These are phyloP conservation scores for Glaciozyma martinii DNA, from an alignment of 768 basidiomycete genomes.

Conservation along the genomic window DNA sequence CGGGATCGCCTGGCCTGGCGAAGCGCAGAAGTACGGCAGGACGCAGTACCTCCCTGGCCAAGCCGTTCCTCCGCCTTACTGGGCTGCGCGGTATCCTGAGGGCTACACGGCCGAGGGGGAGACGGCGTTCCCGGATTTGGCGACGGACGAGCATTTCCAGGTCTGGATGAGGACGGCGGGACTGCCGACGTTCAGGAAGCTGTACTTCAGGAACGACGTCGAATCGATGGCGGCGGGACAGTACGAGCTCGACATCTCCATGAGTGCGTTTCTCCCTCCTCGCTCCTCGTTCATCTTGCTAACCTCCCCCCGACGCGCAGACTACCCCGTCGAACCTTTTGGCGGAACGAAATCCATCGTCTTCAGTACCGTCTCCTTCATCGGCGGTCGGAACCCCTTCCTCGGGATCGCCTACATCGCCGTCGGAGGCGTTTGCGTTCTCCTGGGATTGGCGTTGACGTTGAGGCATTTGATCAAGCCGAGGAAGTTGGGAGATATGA, in stretches of 20 bases:
- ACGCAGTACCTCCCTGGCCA: slow-evolving; percentile 56
- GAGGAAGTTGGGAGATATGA: slow-evolving; percentile 48
- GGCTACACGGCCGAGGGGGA: slow-evolving; percentile 53
- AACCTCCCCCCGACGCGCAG: slow-evolving; percentile 41
- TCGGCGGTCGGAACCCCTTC: slow-evolving; percentile 97
- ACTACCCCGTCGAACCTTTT: slow-evolving; percentile 84
- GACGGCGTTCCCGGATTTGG: slow-evolving; percentile 55
- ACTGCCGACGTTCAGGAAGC: slow-evolving; percentile 89
- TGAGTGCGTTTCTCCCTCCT: slow-evolving; percentile 54
- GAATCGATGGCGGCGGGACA: slow-evolving; percentile 59
- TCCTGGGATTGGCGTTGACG: slow-evolving; percentile 79
- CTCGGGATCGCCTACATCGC: slow-evolving; percentile 97
- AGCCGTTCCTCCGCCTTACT: slow-evolving; percentile 89
- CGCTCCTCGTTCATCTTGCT: neutral
- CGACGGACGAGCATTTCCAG: slow-evolving; percentile 82
- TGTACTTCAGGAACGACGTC: slow-evolving; percentile 83
- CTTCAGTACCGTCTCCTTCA: slow-evolving; percentile 95
- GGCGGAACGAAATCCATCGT: slow-evolving; percentile 94
- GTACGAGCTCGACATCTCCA: slow-evolving; percentile 64
- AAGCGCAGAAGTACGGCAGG: slow-evolving; percentile 76
- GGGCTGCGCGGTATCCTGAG: slow-evolving; percentile 62
- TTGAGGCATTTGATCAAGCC: slow-evolving; percentile 86
- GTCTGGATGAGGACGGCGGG: slow-evolving; percentile 99
- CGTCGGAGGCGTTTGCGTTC: slow-evolving; percentile 72
- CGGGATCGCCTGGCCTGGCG: slow-evolving; percentile 94